Base-by-base conservation (phyloP, 306 rosid genomes). In the Castanea crenata region DNA sequence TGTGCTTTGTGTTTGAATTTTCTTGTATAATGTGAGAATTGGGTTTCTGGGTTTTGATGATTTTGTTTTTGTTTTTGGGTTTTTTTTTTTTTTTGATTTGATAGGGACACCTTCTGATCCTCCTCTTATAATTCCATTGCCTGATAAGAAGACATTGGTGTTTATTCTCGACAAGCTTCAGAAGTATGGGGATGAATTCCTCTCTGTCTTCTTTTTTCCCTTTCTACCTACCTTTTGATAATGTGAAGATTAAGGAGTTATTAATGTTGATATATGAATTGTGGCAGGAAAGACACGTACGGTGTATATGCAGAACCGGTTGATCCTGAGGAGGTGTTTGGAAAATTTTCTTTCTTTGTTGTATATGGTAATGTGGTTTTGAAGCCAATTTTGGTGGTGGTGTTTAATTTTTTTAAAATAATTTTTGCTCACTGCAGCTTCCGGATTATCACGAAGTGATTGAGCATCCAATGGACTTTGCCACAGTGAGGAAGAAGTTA, bases 301-400 rank as follows among this genome's bases (percentile, higher is more conserved):
- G 96, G 98, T 71, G 99, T 96, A 41, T 96, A 88, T 82, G 98
- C 99, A 12, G 99, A 96, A 62, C 98, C 99, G 6, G 99, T 93
- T 79, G 99, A 96, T 89, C 98, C 97, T 15, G 98, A 96, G 78
- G 99, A 96, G 96, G 99, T 95, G 59, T 74, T 85, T 65, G 76
- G 55, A 68, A 62, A 52, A 14, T 55, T 9, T 31, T 6, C 25
- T n/a, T 75, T 2, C 57, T 74, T 80, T 59, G 65, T 5, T 29
- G 69, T 46, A 32, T 74, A 69, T 77, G 52, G 76, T 51, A 76
- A n/a, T 76, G 70, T 73, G 76, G 16, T 83, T 75, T 73, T 27
- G 76, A 83, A 81, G 83, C 59, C 76, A 46, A 71, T 69, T 32
- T 69, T 55, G 27, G 57, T 49, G 56, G 62, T 83, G 78, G 15